Conservation (phyloP, 2,329 filamentous ascomycete species). For the Penicillium expansum region DNA sequence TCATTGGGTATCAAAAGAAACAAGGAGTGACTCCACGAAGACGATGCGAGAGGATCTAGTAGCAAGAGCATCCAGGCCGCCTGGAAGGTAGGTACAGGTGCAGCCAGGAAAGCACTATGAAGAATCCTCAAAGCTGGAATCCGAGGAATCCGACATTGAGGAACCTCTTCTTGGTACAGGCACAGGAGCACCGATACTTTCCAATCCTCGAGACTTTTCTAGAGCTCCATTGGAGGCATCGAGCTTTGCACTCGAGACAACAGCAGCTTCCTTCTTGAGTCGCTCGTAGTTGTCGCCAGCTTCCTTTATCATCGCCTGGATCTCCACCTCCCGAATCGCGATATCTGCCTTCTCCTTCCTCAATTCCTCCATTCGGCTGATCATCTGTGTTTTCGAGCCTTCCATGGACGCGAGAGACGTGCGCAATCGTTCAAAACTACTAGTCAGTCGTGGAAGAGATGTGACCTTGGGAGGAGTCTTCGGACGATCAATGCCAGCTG, state of each 20-base stretch:
- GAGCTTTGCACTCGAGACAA: conserved; percentile 26
- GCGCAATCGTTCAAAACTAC: conserved; percentile 64
- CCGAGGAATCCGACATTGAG: conserved; percentile 20
- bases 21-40: conserved; percentile 10
- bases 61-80: neutral
- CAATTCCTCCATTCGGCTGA: conserved; percentile 63
- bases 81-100: neutral
- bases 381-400: conserved; percentile 58
- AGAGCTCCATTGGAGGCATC: conserved; percentile 27
- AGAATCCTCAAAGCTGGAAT: conserved; percentile 28
- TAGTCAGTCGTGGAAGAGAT: conserved; percentile 70
- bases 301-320: conserved; percentile 76
- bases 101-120: conserved; percentile 15
- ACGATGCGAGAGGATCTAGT: neutral
- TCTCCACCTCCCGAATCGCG: conserved; percentile 67
- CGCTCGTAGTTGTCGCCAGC: conserved; percentile 70
- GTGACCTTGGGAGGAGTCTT: conserved; percentile 71
- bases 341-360: conserved; percentile 68
- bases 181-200: conserved; percentile 38
- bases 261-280: conserved; percentile 48
- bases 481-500: conserved; percentile 35
- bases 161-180: conserved; percentile 20
- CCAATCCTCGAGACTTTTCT: conserved; percentile 37
- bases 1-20: conserved; percentile 22
- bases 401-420: conserved; percentile 63